Evolutionary conservation across 495 filamentous ascomycete species (phyloP), one percentile per base, ranked within the genome.

Genomic region (Aeminium ludgeri): DNA sequence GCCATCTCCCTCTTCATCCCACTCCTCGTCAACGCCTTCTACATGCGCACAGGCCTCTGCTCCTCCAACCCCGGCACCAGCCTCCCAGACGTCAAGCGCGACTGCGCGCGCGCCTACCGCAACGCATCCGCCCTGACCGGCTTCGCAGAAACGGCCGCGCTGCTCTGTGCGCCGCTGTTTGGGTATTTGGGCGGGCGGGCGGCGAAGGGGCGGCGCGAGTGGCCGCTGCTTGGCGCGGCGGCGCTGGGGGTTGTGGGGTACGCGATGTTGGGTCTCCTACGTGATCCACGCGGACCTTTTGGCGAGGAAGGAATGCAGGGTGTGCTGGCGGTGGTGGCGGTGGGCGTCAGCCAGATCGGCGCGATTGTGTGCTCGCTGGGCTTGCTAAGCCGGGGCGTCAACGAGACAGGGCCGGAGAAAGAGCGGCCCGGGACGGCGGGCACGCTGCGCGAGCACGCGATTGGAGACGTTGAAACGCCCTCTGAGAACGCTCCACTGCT

Each of bases 1-100:
- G 86, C 79, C 10, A 92, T 96, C 40, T 87, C 83, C 1, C 66
- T 94, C 7, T 99, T 95, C 62, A 77, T 99, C 36, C 91, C 89
- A 4, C 68, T 99, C 3, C 87, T 76, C 46, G 73, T 93, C 43
- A 95, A 99, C 52, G 68, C 77, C 30, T 94, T 84, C 57, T 97
- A 87, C 58, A 77, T 84, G 34, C 59, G 56, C n/a, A 75, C 78
- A 36, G 86, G 84, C 6, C 72, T 78, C 35, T 97, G 89, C 61
- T 60, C 69, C 35, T 73, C 71, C 10, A 66, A 69, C 1, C 69
- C 27, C 44, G 54, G 59, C 13, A n/a, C n/a, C n/a, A 53, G 58
- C 25, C 51, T 65, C 6, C 59, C 62, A 0, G 79, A 84, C 40
- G 72, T 89, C 42, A 91, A 87, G 49, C 65, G 73, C 41, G 71